phyloP scores from a whole-genome alignment of 345 rosid species.

The Xanthoceras sorbifolium region DNA sequence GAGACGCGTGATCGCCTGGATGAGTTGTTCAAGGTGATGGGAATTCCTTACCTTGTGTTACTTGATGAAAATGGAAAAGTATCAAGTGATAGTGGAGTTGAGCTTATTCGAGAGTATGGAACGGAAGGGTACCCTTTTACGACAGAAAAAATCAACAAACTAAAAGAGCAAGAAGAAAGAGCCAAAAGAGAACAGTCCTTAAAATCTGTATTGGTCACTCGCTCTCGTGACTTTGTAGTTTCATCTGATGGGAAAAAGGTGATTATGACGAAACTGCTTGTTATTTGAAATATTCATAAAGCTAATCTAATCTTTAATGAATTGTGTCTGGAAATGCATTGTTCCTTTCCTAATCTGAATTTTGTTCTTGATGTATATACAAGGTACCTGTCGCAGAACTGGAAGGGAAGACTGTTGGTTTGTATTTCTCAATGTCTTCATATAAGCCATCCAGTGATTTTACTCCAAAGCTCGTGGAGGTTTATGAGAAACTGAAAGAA shows the following conservation, averaged over 20 bases:
- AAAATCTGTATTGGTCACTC: constrained; percentile 51
- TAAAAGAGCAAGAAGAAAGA: constrained; percentile 63
- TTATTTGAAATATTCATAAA: neutral
- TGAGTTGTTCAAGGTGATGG: constrained; percentile 55
- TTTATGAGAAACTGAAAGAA: constrained; percentile 52
- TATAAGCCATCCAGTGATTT: constrained; percentile 39
- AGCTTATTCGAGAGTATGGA: constrained; percentile 60
- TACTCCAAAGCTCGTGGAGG: constrained; percentile 53
- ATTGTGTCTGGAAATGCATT: constrained; percentile 6
- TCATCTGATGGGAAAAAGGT: constrained; percentile 57
- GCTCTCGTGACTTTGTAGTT: constrained; percentile 59
- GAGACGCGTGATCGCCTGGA: constrained; percentile 53
- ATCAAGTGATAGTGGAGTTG: constrained; percentile 48
- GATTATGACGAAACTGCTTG: neutral
- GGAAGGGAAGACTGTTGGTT: constrained; percentile 68
- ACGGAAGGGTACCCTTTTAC: constrained; percentile 72
- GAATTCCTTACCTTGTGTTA: constrained; percentile 73
- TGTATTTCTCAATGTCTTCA: constrained; percentile 49
- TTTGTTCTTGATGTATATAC: neutral
- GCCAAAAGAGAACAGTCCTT: constrained; percentile 63
- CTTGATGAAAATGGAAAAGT: constrained; percentile 64
- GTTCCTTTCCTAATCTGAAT: neutral
- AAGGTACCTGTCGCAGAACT: constrained; percentile 65
- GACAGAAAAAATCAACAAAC: constrained; percentile 51
- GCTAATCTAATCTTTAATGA: neutral